Evolutionary conservation across 768 basidiomycete species (phyloP), one percentile per base, ranked within the genome.

Genomic region (Auriscalpium microsporum): DNA sequence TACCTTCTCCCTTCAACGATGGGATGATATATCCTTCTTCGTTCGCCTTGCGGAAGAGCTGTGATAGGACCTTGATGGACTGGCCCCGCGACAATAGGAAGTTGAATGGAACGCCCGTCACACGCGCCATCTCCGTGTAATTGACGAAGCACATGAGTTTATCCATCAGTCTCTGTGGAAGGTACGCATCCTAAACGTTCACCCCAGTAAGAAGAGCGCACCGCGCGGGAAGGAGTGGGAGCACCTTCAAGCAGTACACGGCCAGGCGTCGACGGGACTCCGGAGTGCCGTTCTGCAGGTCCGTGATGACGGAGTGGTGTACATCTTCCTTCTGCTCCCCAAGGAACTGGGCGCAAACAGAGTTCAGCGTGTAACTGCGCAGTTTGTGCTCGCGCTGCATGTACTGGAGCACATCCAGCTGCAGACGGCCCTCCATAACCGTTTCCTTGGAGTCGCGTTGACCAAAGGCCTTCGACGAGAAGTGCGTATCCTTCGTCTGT

Each of bases 291-390:
- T 98, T 98, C 70, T 99, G 96, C 46, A 99, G 72, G 50, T 98
- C 94, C 0, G 96, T 97, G 63, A 99, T 99, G 59, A 96, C 93
- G 1, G 95, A 98, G 67, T 98, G 86, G 65, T 98, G 96, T 17
- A 99, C 96, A 60, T 99, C 96, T 68, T 99, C 96, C 68, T 99
- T 99, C 69, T 99, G 96, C 69, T 99, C 96, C 33, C 94, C 94
- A 4, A 99, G 76, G 69, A 99, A 99, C 63, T 95, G 90, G 1
- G 96, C 88, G 65, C 96, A 99, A 54, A 99, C 96, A 5, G 96
- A 88, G 69, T 99, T 99, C 62, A 99, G 84, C 3, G 95, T 92
- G 68, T 99, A 99, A 63, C 90, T 94, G 9, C 96, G 86, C 6
- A 99, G 74, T 66, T 98, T 99, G 74, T 97, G 89, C 69, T 99